These are phyloP conservation scores for Eremochloa ophiuroides DNA, from an alignment of 176 grass and related monocot species.

Conservation along the genomic window DNA sequence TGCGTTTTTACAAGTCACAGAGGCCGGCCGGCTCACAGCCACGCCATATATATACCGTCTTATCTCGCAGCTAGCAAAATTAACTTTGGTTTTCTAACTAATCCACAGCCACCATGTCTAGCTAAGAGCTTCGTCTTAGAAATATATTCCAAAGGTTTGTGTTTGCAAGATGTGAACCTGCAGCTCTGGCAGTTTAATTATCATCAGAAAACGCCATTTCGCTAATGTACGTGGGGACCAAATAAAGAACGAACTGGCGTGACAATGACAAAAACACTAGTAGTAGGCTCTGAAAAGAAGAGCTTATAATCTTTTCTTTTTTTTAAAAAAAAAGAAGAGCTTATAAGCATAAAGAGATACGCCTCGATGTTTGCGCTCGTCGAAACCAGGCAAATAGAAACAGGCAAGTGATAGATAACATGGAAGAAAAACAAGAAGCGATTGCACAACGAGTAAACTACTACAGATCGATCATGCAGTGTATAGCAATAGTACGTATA, in stretches of 20 bases:
- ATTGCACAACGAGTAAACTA: not conserved
- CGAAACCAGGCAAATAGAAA: not conserved
- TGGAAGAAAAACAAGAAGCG: not conserved
- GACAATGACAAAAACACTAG: not conserved
- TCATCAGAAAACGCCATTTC: not conserved
- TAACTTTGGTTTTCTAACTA: not conserved
- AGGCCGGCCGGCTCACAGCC: not conserved
- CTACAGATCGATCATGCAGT: not conserved
- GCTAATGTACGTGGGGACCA: not conserved
- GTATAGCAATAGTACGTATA: too few species aligned
- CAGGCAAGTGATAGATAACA: not conserved
- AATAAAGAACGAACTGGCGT: not conserved
- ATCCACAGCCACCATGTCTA: not conserved
- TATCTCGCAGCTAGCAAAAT: not conserved
- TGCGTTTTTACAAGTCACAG: not conserved
- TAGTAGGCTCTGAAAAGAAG: constrained; percentile 19
- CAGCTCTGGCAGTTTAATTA: not conserved
- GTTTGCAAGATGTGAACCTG: not conserved
- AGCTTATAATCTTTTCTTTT: not conserved
- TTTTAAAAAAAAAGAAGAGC: too few species aligned
- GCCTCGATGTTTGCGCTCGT: not conserved
- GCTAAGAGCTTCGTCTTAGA: not conserved
- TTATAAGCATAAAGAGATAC: not conserved
- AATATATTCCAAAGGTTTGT: not conserved
- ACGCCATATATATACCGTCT: not conserved